phyloP scores from a whole-genome alignment of 352 stramenopile genomes.

The Phytophthora agathidicida region DNA sequence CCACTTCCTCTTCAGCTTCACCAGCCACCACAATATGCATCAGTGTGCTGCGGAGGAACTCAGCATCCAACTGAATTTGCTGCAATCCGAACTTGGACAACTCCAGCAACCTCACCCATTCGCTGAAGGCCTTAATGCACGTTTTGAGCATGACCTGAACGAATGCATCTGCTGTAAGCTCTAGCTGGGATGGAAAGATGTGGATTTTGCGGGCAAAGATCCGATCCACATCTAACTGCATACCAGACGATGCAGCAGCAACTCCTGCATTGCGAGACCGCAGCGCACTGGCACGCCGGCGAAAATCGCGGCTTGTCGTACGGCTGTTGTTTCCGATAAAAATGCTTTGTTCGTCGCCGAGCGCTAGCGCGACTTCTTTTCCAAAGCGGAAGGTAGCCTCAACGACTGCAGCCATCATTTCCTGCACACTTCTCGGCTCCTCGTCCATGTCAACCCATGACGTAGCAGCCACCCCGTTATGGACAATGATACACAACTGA shows the following conservation, averaged over 20 bases:
- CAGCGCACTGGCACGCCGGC: slow-evolving; percentile 57
- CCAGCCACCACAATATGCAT: slow-evolving; percentile 54
- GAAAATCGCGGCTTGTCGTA: slow-evolving; percentile 65
- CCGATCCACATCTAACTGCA: slow-evolving; percentile 82
- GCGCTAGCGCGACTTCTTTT: slow-evolving; percentile 65
- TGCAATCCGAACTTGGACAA: slow-evolving; percentile 75
- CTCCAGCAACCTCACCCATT: slow-evolving; percentile 67
- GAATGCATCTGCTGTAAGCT: slow-evolving; percentile 69
- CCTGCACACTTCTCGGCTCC: slow-evolving; percentile 71
- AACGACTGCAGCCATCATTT: slow-evolving; percentile 65
- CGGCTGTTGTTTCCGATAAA: slow-evolving; percentile 53
- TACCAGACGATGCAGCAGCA: slow-evolving; percentile 37
- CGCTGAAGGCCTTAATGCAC: slow-evolving; percentile 75
- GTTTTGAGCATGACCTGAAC: slow-evolving; percentile 79
- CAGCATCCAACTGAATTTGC: slow-evolving; percentile 82
- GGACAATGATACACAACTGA: slow-evolving; percentile 51
- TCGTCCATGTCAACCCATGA: slow-evolving; percentile 67
- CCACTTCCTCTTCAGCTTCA: slow-evolving; percentile 61
- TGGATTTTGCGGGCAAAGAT: slow-evolving; percentile 84
- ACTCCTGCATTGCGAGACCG: slow-evolving; percentile 57
- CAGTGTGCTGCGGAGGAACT: slow-evolving; percentile 68
- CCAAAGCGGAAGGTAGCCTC: slow-evolving; percentile 60
- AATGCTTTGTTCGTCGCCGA: slow-evolving; percentile 64
- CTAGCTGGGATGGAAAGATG: slow-evolving; percentile 54
- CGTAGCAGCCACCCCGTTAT: slow-evolving; percentile 46